Evolutionary conservation across 2,329 filamentous ascomycete genomes (phyloP).

Genomic region (Trichothecium roseum): DNA sequence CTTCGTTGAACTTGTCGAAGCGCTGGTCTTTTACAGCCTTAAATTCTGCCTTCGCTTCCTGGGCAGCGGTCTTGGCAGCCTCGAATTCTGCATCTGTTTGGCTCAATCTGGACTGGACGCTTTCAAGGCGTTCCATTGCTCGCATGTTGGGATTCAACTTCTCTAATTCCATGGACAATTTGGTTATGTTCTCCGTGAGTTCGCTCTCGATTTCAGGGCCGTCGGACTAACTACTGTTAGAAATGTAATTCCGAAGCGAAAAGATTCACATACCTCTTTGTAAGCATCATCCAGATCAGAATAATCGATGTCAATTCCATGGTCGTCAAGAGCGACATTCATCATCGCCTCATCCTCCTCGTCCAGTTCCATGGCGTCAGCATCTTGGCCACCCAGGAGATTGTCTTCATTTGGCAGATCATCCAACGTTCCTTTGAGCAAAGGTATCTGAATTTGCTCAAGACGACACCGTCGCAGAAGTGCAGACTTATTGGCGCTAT

Average conservation of each 20-base stretch:
- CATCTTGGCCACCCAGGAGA: constrained; percentile 57
- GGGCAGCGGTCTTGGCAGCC: constrained; percentile 64
- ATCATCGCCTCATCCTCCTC: constrained; percentile 51
- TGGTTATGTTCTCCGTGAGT: constrained; percentile 67
- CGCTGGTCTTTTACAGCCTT: constrained; percentile 71
- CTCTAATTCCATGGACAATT: constrained; percentile 69
- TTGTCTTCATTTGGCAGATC: constrained; percentile 80
- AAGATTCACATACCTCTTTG: constrained; percentile 49
- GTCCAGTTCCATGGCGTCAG: constrained; percentile 89
- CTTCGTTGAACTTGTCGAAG: constrained; percentile 87
- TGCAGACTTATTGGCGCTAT: constrained; percentile 73
- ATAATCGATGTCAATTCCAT: constrained; percentile 87
- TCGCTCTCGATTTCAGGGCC: constrained; percentile 63
- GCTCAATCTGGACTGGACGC: constrained; percentile 72
- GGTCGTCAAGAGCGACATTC: constrained; percentile 66
- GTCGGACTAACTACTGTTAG: constrained; percentile 41
- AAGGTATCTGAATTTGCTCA: constrained; percentile 81
- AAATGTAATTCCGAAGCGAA: background rate
- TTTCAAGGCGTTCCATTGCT: constrained; percentile 81
- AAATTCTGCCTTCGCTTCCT: constrained; percentile 72
- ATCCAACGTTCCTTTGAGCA: constrained; percentile 68
- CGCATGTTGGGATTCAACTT: constrained; percentile 97
- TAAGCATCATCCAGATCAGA: constrained; percentile 71
- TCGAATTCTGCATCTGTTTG: constrained; percentile 85
- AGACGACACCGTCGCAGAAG: constrained; percentile 83